Percentiles rank a stretch among this genome's conserved stretches.
Evolutionary conservation across 495 filamentous ascomycete genomes (phyloP).

Genomic region (Durotheca rogersii): DNA sequence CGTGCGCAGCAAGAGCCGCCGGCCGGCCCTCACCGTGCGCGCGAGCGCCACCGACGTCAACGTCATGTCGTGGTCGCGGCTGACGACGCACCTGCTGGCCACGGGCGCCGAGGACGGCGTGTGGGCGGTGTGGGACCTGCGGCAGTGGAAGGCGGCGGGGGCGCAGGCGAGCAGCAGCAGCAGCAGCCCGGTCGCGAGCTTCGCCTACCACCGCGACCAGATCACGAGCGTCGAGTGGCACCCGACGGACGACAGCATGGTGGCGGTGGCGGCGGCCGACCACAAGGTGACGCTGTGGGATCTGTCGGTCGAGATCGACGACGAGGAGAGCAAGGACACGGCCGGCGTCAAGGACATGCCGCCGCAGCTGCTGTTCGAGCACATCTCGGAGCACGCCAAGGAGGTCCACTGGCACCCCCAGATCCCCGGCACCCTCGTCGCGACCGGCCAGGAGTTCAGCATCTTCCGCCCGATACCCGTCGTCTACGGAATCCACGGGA

Average conservation of each 20-base stretch:
- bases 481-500: constrained; percentile 37
- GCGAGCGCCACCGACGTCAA: constrained; percentile 87
- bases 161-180: too few relatives aligned
- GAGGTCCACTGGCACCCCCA: constrained; percentile 97
- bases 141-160: constrained; percentile 84
- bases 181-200: constrained; percentile 78
- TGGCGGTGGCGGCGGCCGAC: constrained; percentile 89
- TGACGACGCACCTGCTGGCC: constrained; percentile 83
- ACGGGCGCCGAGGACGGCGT: constrained; percentile 92
- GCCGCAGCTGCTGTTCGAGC: constrained; percentile 91
- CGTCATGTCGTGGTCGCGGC: constrained; percentile 88
- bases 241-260: constrained; percentile 90
- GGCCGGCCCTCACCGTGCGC: constrained; percentile 79
- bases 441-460: constrained; percentile 83
- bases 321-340: constrained; percentile 90
- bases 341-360: constrained; percentile 87
- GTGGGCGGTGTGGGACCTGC: constrained; percentile 95
- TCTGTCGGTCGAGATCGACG: constrained; percentile 91
- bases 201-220: constrained; percentile 92
- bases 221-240: constrained; percentile 98
- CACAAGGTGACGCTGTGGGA: constrained; percentile 96
- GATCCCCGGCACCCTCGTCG: constrained; percentile 87
- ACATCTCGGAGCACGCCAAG: constrained; percentile 92
- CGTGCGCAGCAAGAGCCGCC: constrained; percentile 81
- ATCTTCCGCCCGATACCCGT: constrained; percentile 64